phyloP scores from a whole-genome alignment of 331 rosid genomes.

The Ulmus americana region DNA sequence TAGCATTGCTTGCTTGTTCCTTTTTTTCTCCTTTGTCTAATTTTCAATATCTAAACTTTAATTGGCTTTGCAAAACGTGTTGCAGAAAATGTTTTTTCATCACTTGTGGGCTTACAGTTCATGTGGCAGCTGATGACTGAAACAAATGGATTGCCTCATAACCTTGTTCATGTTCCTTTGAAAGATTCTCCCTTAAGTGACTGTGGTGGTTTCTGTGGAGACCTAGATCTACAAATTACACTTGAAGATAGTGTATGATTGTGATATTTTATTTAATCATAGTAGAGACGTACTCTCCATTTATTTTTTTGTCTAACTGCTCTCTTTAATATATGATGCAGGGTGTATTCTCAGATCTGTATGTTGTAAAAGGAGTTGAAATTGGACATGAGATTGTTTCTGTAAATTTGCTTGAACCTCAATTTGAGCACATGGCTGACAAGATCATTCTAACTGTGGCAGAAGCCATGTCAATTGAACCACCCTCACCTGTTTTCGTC shows the following conservation, averaged over 20 bases:
- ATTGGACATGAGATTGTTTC: constrained; percentile 84
- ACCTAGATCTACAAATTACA: constrained; percentile 68
- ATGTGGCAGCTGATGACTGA: constrained; percentile 70
- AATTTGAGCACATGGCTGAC: constrained; percentile 50
- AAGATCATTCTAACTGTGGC: constrained; percentile 84
- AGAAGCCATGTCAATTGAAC: constrained; percentile 89
- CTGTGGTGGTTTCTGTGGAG: constrained; percentile 89
- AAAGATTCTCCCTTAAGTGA: constrained; percentile 91
- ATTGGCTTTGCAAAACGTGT: constrained; percentile 13
- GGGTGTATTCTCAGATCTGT: constrained; percentile 92
- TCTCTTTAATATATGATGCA: constrained; percentile 39
- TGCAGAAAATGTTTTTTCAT: constrained; percentile 94
- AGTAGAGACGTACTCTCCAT: too few relatives aligned
- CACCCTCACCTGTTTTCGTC: constrained; percentile 87
- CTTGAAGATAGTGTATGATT: constrained; percentile 84
- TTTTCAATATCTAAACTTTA: constrained; percentile 20
- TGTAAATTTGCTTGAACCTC: constrained; percentile 73
- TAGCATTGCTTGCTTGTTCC: neutral
- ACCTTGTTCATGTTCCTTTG: constrained; percentile 80
- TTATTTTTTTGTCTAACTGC: constrained; percentile 9
- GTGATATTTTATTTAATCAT: constrained; percentile 10
- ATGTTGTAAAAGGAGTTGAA: constrained; percentile 74
- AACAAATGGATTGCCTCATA: constrained; percentile 45
- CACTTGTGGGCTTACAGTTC: constrained; percentile 90
- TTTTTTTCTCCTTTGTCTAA: constrained; percentile 6